phyloP scores from a whole-genome alignment of 164 flowering plant genomes.

The Annona squamosa region DNA sequence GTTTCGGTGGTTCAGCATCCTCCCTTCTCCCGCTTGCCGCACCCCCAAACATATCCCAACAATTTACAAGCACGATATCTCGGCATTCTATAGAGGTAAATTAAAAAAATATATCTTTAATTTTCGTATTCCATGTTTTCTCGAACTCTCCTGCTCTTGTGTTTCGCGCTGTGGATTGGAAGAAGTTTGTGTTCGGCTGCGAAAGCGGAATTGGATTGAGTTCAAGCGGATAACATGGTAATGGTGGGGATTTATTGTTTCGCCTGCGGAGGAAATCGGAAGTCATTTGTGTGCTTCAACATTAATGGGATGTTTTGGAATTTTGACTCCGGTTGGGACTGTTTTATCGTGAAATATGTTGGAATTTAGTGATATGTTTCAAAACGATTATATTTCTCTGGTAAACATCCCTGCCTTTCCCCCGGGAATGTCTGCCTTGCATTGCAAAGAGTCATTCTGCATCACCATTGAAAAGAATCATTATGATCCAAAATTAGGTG shows the following conservation, averaged over 20 bases:
- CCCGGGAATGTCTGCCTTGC: too few species aligned
- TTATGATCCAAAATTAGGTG: too few species aligned
- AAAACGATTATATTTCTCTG: too few species aligned
- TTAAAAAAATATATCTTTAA: neutral
- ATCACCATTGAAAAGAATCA: too few species aligned
- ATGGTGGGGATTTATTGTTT: neutral
- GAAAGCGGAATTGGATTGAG: neutral
- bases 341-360: too few species aligned
- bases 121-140: neutral
- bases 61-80: constrained; percentile 58
- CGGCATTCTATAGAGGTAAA: constrained; percentile 31
- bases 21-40: constrained; percentile 22
- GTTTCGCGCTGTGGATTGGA: neutral
- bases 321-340: too few species aligned
- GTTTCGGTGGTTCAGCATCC: constrained; percentile 12
- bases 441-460: too few species aligned
- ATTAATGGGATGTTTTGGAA: too few species aligned
- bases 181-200: neutral
- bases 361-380: too few species aligned
- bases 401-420: too few species aligned
- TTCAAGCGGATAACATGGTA: neutral
- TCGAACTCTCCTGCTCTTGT: neutral
- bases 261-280: too few species aligned
- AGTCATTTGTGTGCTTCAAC: too few species aligned
- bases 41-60: constrained; percentile 25